Conservation (phyloP, 2,329 filamentous ascomycete species). For the Exophiala calicioides region DNA sequence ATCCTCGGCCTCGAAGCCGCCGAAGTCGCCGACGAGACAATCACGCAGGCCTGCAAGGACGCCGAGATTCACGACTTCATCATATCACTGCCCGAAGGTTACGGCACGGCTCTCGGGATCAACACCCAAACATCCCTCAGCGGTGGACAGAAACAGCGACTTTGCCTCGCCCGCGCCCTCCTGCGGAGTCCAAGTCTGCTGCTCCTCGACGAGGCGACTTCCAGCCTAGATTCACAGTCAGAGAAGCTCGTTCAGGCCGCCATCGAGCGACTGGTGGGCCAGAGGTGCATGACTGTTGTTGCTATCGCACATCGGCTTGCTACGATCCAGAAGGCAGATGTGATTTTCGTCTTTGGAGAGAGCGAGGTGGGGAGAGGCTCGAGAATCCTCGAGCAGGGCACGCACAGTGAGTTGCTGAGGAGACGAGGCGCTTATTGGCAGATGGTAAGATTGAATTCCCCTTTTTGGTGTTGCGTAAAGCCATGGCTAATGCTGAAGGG, state of each 20-base stretch:
- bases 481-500: no score
- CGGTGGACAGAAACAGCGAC: slow-evolving; percentile 59
- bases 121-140: slow-evolving; percentile 52
- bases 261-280: slow-evolving; percentile 62
- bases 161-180: slow-evolving; percentile 58
- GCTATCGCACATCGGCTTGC: slow-evolving; percentile 76
- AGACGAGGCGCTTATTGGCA: slow-evolving; percentile 53
- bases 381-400: slow-evolving; percentile 62
- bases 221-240: slow-evolving; percentile 63
- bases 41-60: slow-evolving; percentile 51
- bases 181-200: slow-evolving; percentile 55
- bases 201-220: slow-evolving; percentile 62
- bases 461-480: no score
- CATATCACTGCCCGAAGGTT: slow-evolving; percentile 53
- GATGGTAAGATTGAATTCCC: slow-evolving; percentile 45
- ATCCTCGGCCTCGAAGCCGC: slow-evolving; percentile 44
- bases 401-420: slow-evolving; percentile 59
- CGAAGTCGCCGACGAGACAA: slow-evolving; percentile 40
- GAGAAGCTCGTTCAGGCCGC: slow-evolving; percentile 69
- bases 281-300: slow-evolving; percentile 61
- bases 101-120: slow-evolving; percentile 50
- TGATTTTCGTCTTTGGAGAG: slow-evolving; percentile 76
- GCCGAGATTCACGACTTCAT: slow-evolving; percentile 58
- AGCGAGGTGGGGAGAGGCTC: slow-evolving; percentile 42
- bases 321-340: slow-evolving; percentile 75